These are phyloP conservation scores for Physcomitrium patens DNA, from an alignment of 225 moss, liverwort and hornwort species.

Conservation along the genomic window DNA sequence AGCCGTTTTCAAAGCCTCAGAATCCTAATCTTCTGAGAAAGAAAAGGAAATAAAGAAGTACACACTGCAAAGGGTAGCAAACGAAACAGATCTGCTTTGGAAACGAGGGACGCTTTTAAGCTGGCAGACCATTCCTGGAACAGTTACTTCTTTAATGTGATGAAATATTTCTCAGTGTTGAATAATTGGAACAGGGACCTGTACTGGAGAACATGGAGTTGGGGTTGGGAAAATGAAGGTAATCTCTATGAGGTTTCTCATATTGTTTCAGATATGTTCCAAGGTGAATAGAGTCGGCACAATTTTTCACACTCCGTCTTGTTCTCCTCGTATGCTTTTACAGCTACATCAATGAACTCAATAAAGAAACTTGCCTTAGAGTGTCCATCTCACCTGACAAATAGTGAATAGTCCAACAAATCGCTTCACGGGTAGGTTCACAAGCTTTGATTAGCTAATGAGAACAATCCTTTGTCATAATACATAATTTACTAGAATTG, in stretches of 20 bases:
- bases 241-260: conserved; percentile 11
- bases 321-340: neutral
- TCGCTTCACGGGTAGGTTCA: too few relatives aligned
- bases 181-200: conserved; percentile 71
- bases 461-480: too few relatives aligned
- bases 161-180: conserved; percentile 11
- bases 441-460: too few relatives aligned
- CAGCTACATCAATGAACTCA: neutral
- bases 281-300: neutral
- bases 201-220: conserved; percentile 96
- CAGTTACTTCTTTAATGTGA: neutral
- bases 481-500: too few relatives aligned
- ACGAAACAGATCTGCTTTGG: conserved; percentile 1
- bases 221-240: conserved; percentile 96
- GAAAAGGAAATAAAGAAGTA: too few relatives aligned
- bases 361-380: too few relatives aligned
- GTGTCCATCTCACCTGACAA: too few relatives aligned
- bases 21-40: too few relatives aligned
- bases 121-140: neutral
- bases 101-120: conserved; percentile 3
- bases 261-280: conserved; percentile 10
- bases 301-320: too few relatives aligned
- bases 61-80: conserved; percentile 1
- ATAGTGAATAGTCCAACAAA: too few relatives aligned
- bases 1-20: conserved; percentile 17